Evolutionary conservation across 345 rosid genomes (phyloP), one percentile per base, ranked within the genome.

Genomic region (Bruguiera parviflora): DNA sequence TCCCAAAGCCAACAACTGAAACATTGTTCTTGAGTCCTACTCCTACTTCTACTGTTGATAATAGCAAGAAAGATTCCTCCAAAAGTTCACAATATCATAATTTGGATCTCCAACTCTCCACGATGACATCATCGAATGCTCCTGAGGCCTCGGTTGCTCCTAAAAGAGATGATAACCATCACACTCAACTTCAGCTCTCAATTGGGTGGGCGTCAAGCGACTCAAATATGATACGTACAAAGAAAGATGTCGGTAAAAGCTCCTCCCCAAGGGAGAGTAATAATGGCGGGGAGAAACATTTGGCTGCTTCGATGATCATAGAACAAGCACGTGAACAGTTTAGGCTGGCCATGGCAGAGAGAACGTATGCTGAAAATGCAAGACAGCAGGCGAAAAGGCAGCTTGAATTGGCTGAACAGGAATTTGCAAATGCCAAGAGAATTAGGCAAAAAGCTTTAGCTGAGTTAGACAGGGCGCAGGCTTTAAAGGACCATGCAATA

Each of bases 381-480:
- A 85, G 96, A 78, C 77, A 74, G 62, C 85, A 79, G 15, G 96
- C 96, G 0, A 89, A 82, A 67, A 69, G 83, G 49, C 90, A 87
- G 88, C 83, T 87, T 35, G 93, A 91, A 75, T 71, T 87, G 65
- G 99, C 99, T 0, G 96, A 95, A 73, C 81, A 29, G 64, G 97
- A 95, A 74, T 85, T 89, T 33, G 86, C 84, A 24, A 88, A 83
- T 28, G 99, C 99, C 3, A 89, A 86, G 82, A 78, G 80, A 74
- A 85, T 88, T 58, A 83, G 97, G 66, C 86, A 88, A 66, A 89
- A 88, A 66, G 96, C 99, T 3, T 93, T 82, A 39, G 83, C 91
- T 1, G 97, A 92, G 82, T 58, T 95, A 3, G 87, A 84, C 27
- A 92, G 86, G 69, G 97, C 92, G 33, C 80, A 78, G 32, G 80